phyloP scores from a whole-genome alignment of 1,284 basidiomycete species.

The Earliella scabrosa region DNA sequence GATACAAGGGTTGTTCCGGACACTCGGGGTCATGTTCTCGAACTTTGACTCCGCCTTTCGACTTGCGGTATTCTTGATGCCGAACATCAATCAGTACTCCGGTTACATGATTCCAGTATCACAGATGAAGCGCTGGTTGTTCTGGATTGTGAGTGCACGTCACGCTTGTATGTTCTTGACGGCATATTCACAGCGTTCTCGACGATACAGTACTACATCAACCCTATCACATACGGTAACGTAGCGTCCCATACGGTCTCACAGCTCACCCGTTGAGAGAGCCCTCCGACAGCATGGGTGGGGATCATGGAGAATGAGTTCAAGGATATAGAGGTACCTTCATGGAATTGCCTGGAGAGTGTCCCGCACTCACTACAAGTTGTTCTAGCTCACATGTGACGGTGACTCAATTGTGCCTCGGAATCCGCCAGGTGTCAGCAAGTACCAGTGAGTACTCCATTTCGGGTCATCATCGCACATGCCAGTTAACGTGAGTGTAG shows the following conservation, averaged over 20 bases:
- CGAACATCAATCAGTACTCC: conserved; percentile 66
- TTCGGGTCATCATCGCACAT: background rate
- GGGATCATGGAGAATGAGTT: conserved; percentile 87
- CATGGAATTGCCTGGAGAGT: background rate
- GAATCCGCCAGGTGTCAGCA: conserved; percentile 62
- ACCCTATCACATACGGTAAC: conserved; percentile 77
- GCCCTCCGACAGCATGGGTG: conserved; percentile 54
- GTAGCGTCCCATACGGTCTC: background rate
- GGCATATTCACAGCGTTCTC: background rate
- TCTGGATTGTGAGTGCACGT: conserved; percentile 79
- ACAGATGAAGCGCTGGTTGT: conserved; percentile 87
- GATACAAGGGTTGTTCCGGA: conserved; percentile 80
- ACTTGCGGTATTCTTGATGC: conserved; percentile 62
- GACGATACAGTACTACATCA: conserved; percentile 73
- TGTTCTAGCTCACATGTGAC: conserved; percentile 62
- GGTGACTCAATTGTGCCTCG: conserved; percentile 73
- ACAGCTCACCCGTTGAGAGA: no score
- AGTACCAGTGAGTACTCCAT: conserved; percentile 76
- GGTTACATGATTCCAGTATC: conserved; percentile 78
- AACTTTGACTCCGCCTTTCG: conserved; percentile 72
- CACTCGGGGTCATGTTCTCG: conserved; percentile 65
- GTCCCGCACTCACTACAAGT: background rate
- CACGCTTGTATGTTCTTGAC: no score
- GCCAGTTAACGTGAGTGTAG: conserved; percentile 28
- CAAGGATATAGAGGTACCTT: conserved; percentile 59